Base-by-base conservation (phyloP, 2,329 filamentous ascomycete species). In the Microdochium nivale region DNA sequence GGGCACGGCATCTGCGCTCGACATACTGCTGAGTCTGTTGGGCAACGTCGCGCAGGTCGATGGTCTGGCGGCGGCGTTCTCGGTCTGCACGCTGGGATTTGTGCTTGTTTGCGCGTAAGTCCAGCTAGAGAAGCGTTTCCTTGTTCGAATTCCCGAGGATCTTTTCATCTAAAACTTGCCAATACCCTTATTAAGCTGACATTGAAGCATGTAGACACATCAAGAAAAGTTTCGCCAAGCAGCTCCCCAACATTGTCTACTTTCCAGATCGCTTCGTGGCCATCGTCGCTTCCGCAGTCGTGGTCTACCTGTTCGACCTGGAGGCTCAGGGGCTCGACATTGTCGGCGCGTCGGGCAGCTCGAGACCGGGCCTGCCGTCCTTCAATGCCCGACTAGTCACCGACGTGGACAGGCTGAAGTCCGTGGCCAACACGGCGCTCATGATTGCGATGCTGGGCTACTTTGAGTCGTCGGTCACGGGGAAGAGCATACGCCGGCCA, bases 381-480 rank as follows among this genome's bases (percentile, higher is more conserved):
- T 77, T 81, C 55, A 88, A 84, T 70, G 85, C 85, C 0, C 85
- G 87, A 59, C 75, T 78, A 49, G 67, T 74, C 10, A 70, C 73
- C 13, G 77, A 86, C 54, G 76, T 88, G 67, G 79, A 81, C 44
- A 79, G 87, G 60, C 77, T 84, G 23, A 78, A 79, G 24, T 81
- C 84, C 55, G 81, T 83, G 2, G 77, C 88, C 68, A 80, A 80
- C 53, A 88, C 86, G 0, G 78, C 83, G 0, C 86, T 89, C 56
- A 75, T 88, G 48, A 87, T 89, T 56, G 82, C 84, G 2, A 68
- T 89, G 3, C 76, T 89, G 2, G 86, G 86, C 2, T 89, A 88
- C 65, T 89, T 89, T 58, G 86, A 89, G 62, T 86, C 81, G 11
- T 86, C 83, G 1, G 83, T 89, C 32, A 86, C 86, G 14, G 86